phyloP scores from a whole-genome alignment of 2,329 filamentous ascomycete genomes.

The Paecilomyces sp. region DNA sequence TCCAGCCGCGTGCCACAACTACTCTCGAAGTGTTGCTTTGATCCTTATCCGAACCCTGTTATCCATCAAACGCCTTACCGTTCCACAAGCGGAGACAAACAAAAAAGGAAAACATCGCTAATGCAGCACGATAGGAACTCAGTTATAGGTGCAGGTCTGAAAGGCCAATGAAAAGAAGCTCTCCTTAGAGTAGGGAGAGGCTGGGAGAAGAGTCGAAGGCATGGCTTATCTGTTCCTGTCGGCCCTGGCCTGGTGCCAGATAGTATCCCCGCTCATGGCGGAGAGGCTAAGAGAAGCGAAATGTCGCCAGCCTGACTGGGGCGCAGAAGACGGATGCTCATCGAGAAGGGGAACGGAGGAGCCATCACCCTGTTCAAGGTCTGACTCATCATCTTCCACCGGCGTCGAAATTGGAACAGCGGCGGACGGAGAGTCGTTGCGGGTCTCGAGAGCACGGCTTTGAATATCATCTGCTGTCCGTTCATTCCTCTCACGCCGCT shows the following conservation, averaged over 20 bases:
- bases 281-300: conserved; percentile 38
- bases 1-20: not conserved
- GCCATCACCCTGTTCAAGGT: conserved; percentile 35
- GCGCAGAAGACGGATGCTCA: conserved; percentile 21
- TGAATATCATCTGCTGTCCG: conserved; percentile 40
- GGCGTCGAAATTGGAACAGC: conserved; percentile 39
- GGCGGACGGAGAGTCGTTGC: conserved; percentile 44
- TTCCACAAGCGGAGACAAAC: conserved; percentile 4
- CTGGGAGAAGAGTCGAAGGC: conserved; percentile 6
- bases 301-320: conserved; percentile 36
- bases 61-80: conserved; percentile 22
- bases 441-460: conserved; percentile 35
- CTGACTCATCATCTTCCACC: conserved; percentile 29
- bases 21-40: not conserved
- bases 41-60: conserved; percentile 10
- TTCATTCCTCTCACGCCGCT: conserved; percentile 25
- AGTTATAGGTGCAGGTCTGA: not conserved
- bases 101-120: conserved; percentile 19
- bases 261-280: conserved; percentile 39
- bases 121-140: conserved; percentile 17
- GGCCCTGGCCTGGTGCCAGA: conserved; percentile 35
- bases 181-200: not conserved
- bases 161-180: not conserved
- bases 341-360: conserved; percentile 27
- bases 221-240: conserved; percentile 29